Conservation (phyloP, 495 filamentous ascomycete species). For the Penicilliopsis zonata region DNA sequence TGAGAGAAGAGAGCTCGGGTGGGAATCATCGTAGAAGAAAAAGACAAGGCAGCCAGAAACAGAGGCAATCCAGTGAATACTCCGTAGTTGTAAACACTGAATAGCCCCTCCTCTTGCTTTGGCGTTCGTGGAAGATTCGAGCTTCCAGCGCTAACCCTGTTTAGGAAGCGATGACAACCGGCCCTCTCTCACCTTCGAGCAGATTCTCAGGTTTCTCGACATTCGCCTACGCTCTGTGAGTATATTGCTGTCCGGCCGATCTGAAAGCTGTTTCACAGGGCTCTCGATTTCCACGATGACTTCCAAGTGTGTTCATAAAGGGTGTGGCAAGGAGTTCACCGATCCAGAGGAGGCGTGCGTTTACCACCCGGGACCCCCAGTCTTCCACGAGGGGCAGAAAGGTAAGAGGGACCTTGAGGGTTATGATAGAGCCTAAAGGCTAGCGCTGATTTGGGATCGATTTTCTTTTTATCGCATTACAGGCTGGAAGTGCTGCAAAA, state of each 20-base stretch:
- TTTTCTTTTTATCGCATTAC: too few species aligned
- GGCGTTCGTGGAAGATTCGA: constrained; percentile 43
- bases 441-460: too few species aligned
- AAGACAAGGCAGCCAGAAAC: constrained; percentile 2
- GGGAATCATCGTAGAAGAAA: constrained; percentile 18
- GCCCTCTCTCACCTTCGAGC: neutral
- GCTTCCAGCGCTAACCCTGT: constrained; percentile 28
- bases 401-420: constrained; percentile 46
- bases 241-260: too few species aligned
- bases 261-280: too few species aligned
- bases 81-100: too few species aligned
- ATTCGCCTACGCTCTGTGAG: too few species aligned
- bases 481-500: constrained; percentile 99
- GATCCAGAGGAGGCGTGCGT: constrained; percentile 75
- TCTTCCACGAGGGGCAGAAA: constrained; percentile 99
- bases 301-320: constrained; percentile 90
- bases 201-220: too few species aligned
- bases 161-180: constrained; percentile 7
- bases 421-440: too few species aligned
- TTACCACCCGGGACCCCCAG: constrained; percentile 87
- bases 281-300: too few species aligned
- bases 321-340: constrained; percentile 80
- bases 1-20: constrained; percentile 35
- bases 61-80: neutral
- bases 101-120: too few species aligned